A percentile compares a stretch with the other conserved stretches of the same genome.
These are phyloP conservation scores for Tolypocladium amazonense DNA, from an alignment of 2,329 filamentous ascomycete species.

Conservation along the genomic window DNA sequence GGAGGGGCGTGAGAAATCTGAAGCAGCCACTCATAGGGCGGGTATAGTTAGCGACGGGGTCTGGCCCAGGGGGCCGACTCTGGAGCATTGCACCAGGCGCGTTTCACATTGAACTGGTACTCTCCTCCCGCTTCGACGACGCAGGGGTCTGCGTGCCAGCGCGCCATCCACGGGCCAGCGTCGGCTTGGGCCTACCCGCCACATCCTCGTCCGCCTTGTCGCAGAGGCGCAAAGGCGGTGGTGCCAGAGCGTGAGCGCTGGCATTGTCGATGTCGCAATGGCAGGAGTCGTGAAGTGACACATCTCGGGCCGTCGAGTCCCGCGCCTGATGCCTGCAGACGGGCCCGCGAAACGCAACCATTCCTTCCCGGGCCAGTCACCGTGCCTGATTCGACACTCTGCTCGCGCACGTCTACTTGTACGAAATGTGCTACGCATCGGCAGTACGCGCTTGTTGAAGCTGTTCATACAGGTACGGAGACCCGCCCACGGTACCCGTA, in stretches of 20 bases:
- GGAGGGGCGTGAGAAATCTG: conserved; percentile 11
- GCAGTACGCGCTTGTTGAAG: neutral
- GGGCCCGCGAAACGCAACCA: neutral
- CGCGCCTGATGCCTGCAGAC: neutral
- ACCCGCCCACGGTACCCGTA: neutral
- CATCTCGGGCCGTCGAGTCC: neutral
- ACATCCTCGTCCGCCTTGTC: neutral
- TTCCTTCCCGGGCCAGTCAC: neutral
- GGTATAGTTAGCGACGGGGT: conserved; percentile 22
- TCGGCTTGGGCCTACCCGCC: neutral
- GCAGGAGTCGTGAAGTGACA: neutral
- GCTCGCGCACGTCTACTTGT: neutral
- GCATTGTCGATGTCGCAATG: neutral
- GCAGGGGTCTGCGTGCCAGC: neutral
- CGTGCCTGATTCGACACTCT: neutral
- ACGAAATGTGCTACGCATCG: neutral
- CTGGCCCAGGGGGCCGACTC: conserved; percentile 26
- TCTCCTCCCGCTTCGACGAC: neutral
- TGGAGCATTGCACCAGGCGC: conserved; percentile 39
- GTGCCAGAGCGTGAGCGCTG: neutral
- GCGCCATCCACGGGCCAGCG: neutral
- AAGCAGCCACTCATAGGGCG: conserved; percentile 11
- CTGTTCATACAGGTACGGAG: neutral
- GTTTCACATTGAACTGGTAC: conserved; percentile 33
- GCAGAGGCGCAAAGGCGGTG: neutral